Conservation (phyloP, 116 monocot genomes). For the Posidonia oceanica region DNA sequence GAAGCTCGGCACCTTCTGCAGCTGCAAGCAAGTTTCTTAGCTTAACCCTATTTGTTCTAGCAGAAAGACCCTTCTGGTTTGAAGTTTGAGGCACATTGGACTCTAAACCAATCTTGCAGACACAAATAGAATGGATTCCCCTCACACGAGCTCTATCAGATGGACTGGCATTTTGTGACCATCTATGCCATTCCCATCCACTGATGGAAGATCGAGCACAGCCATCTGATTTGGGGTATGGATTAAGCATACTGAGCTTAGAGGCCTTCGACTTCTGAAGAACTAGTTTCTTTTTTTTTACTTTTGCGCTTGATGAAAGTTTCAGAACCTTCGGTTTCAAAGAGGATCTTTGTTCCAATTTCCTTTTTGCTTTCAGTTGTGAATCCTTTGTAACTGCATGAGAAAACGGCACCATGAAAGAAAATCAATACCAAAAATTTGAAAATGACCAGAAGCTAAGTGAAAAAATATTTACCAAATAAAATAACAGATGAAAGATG, state of each 20-base stretch:
- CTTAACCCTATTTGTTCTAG: constrained; percentile 93
- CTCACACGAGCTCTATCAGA: constrained; percentile 56
- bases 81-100: constrained; percentile 24
- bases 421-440: neutral
- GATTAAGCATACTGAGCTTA: constrained; percentile 19
- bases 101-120: constrained; percentile 9
- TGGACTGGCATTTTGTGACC: constrained; percentile 74
- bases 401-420: constrained; percentile 1
- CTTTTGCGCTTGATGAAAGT: constrained; percentile 7
- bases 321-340: constrained; percentile 22
- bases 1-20: constrained; percentile 80
- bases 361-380: constrained; percentile 47
- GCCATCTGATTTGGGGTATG: constrained; percentile 65
- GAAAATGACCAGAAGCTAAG: neutral
- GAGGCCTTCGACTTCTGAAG: constrained; percentile 15
- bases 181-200: constrained; percentile 89
- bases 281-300: constrained; percentile 15
- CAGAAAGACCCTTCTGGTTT: constrained; percentile 63
- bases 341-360: constrained; percentile 7
- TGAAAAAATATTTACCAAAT: neutral
- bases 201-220: constrained; percentile 86
- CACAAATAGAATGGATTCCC: constrained; percentile 20
- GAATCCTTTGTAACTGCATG: constrained; percentile 17
- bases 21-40: constrained; percentile 83
- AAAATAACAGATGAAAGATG: neutral